A percentile compares a stretch with the other conserved stretches of the same genome.
These are phyloP conservation scores for Pseudogymnoascus sp. DNA, from an alignment of 2,329 filamentous ascomycete genomes.

Conservation along the genomic window DNA sequence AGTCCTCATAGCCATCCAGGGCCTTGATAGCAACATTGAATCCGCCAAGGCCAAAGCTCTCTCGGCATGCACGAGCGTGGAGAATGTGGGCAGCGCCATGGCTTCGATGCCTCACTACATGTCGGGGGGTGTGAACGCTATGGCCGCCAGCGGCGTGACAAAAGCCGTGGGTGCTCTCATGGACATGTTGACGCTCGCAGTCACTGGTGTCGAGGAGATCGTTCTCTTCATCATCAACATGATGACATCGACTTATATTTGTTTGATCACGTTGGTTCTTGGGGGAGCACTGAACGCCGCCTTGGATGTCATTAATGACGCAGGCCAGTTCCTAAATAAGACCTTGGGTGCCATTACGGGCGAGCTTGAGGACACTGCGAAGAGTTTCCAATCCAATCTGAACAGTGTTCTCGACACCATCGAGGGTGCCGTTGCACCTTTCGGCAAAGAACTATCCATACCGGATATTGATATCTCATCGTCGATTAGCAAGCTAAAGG, in stretches of 20 bases:
- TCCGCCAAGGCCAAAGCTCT: conserved; percentile 75
- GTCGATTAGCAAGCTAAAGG: conserved; percentile 57
- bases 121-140: conserved; percentile 75
- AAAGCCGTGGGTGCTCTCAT: conserved; percentile 73
- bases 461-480: conserved; percentile 57
- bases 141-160: conserved; percentile 73
- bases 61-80: conserved; percentile 82
- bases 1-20: conserved; percentile 65
- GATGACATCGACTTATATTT: conserved; percentile 82
- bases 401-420: conserved; percentile 48
- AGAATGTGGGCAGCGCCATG: conserved; percentile 89
- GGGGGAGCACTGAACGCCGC: conserved; percentile 69
- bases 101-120: conserved; percentile 98
- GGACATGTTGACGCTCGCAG: conserved; percentile 64
- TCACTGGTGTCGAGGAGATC: conserved; percentile 78
- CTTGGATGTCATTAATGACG: conserved; percentile 51
- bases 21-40: conserved; percentile 64
- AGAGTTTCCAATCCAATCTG: conserved; percentile 48
- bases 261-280: conserved; percentile 76
- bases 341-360: conserved; percentile 36
- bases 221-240: conserved; percentile 90
- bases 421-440: conserved; percentile 39
- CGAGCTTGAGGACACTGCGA: conserved; percentile 40
- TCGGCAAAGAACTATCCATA: conserved; percentile 33
- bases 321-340: conserved; percentile 51